Conservation (phyloP, 2,329 filamentous ascomycete species). For the Alternaria sp. region DNA sequence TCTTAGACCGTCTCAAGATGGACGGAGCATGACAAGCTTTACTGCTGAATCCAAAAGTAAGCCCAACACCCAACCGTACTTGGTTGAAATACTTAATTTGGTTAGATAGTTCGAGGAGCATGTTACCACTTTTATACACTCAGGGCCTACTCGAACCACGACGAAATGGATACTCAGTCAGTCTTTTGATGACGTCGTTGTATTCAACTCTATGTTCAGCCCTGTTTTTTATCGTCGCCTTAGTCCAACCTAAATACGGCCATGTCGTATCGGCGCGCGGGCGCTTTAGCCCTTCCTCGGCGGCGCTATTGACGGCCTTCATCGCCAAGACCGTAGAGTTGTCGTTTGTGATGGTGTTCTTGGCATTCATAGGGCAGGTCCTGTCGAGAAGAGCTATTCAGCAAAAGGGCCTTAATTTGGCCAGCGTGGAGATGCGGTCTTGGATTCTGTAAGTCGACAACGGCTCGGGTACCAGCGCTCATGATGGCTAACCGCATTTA, state of each 20-base stretch:
- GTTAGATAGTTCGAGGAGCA: constrained; percentile 13
- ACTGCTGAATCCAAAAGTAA: constrained; percentile 10
- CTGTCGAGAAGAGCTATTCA: constrained; percentile 48
- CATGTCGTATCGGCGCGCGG: constrained; percentile 59
- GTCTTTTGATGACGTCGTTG: constrained; percentile 55
- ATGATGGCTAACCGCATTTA: not conserved
- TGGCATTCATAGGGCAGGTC: constrained; percentile 74
- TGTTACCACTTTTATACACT: constrained; percentile 9
- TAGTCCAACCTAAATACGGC: constrained; percentile 68
- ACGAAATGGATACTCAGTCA: constrained; percentile 8
- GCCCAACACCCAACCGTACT: not conserved
- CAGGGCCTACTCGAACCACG: constrained; percentile 11
- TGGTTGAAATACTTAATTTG: not conserved
- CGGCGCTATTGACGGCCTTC: constrained; percentile 68
- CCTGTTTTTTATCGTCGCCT: constrained; percentile 67
- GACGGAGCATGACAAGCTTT: constrained; percentile 1
- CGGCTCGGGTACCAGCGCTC: not conserved
- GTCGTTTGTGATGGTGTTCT: constrained; percentile 75
- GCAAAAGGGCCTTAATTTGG: constrained; percentile 12
- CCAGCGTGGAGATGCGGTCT: constrained; percentile 11
- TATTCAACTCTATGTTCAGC: constrained; percentile 68
- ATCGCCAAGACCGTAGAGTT: constrained; percentile 78
- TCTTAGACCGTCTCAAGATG: constrained; percentile 10
- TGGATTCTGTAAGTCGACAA: constrained; percentile 13
- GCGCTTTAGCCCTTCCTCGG: constrained; percentile 65